Evolutionary conservation across 73 alveolate genomes (phyloP).

Genomic region (Paraurostyla sp.): DNA sequence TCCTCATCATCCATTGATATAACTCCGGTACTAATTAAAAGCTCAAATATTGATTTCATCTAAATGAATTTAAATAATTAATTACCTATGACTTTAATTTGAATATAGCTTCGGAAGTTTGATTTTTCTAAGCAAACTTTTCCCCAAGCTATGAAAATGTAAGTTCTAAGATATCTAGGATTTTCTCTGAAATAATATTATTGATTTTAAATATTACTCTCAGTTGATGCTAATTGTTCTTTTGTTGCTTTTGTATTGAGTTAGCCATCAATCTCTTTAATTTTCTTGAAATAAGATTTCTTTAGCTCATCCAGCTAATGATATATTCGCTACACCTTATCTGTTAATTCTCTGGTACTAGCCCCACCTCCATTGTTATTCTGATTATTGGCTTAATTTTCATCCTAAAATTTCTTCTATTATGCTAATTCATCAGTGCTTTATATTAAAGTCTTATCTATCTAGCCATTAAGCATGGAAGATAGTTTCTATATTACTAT

Average conservation of each 20-base stretch:
- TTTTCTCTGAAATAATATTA: neutral
- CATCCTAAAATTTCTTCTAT: neutral
- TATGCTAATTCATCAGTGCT: slow-evolving; percentile 16
- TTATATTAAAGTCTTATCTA: slow-evolving; percentile 7
- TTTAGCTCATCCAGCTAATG: slow-evolving; percentile 47
- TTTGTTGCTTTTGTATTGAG: slow-evolving; percentile 12
- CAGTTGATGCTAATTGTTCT: slow-evolving; percentile 6
- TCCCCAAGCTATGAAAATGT: slow-evolving; percentile 19
- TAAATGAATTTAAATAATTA: neutral
- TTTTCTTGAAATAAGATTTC: slow-evolving; percentile 44
- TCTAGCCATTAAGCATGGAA: neutral
- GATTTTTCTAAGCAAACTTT: slow-evolving; percentile 39
- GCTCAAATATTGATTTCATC: slow-evolving; percentile 50
- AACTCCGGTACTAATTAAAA: slow-evolving; percentile 25
- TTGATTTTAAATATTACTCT: neutral
- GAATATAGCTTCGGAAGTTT: slow-evolving; percentile 43
- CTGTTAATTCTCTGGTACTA: slow-evolving; percentile 10
- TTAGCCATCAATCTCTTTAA: slow-evolving; percentile 16
- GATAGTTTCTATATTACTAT: neutral
- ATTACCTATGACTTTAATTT: slow-evolving; percentile 36
- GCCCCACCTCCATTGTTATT: neutral
- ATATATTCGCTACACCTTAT: slow-evolving; percentile 6
- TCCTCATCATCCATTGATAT: slow-evolving; percentile 30
- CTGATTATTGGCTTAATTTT: neutral
- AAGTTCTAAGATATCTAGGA: slow-evolving; percentile 20